Conservation (phyloP, 2,329 filamentous ascomycete genomes). For the Rhytidhysteron rufulum region DNA sequence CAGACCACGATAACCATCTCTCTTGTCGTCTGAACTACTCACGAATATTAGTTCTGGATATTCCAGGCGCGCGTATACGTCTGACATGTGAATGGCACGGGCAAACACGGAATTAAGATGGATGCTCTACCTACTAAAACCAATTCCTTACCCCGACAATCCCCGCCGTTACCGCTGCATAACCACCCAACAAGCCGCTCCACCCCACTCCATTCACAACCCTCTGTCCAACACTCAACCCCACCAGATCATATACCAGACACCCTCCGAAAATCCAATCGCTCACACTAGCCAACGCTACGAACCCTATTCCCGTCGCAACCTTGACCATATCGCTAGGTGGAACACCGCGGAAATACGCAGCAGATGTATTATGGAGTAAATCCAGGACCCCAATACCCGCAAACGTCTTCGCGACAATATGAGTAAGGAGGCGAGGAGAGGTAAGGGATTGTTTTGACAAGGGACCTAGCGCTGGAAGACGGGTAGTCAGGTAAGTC, state of each 20-base stretch:
- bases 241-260: slow-evolving; percentile 56
- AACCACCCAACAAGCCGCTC: slow-evolving; percentile 50
- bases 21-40: slow-evolving; percentile 4
- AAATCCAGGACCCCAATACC: slow-evolving; percentile 59
- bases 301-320: slow-evolving; percentile 53
- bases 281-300: slow-evolving; percentile 44
- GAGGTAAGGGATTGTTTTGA: slow-evolving; percentile 50
- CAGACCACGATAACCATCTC: slow-evolving; percentile 1
- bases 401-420: slow-evolving; percentile 58
- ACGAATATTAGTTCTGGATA: too few relatives aligned
- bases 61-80: too few relatives aligned
- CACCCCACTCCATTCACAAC: slow-evolving; percentile 42
- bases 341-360: slow-evolving; percentile 49
- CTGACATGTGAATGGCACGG: too few relatives aligned
- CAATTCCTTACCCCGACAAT: slow-evolving; percentile 53
- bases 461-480: slow-evolving; percentile 48
- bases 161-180: slow-evolving; percentile 50
- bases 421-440: slow-evolving; percentile 56
- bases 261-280: slow-evolving; percentile 61
- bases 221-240: slow-evolving; percentile 52
- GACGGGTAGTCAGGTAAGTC: slow-evolving; percentile 49
- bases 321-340: slow-evolving; percentile 48
- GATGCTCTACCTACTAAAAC: slow-evolving; percentile 52
- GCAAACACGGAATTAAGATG: too few relatives aligned
- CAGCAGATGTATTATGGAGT: slow-evolving; percentile 56